Evolutionary conservation across 495 filamentous ascomycete species (phyloP).

Genomic region (Xylaria nigripes): DNA sequence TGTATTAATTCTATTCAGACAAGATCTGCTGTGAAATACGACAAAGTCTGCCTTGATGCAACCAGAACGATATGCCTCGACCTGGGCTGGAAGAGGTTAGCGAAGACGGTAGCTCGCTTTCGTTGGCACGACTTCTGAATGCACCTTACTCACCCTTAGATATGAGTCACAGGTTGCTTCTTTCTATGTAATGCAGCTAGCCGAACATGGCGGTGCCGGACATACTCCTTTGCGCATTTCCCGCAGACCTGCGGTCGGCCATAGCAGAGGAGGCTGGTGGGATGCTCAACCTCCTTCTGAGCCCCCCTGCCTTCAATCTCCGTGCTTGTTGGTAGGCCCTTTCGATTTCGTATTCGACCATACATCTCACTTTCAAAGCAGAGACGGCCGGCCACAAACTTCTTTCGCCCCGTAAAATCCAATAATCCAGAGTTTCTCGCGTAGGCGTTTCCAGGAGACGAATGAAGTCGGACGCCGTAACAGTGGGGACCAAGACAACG

Average conservation of each 20-base stretch:
- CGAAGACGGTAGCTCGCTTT: too few relatives aligned
- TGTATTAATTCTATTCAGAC: too few relatives aligned
- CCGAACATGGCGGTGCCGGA: not conserved
- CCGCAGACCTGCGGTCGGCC: not conserved
- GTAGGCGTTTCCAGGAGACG: slow-evolving; percentile 75
- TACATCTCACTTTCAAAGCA: slow-evolving; percentile 74
- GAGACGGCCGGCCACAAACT: slow-evolving; percentile 90
- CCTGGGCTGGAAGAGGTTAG: too few relatives aligned
- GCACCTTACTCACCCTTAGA: too few relatives aligned
- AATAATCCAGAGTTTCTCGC: slow-evolving; percentile 65
- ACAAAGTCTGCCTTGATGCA: too few relatives aligned
- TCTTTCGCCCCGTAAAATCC: slow-evolving; percentile 76
- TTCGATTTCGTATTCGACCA: slow-evolving; percentile 80
- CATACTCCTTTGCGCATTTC: not conserved
- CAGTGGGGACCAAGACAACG: slow-evolving; percentile 74
- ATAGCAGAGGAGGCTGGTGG: slow-evolving; percentile 3
- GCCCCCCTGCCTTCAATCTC: slow-evolving; percentile 43
- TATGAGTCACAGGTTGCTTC: too few relatives aligned
- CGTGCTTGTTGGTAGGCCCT: slow-evolving; percentile 71
- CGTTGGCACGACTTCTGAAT: too few relatives aligned
- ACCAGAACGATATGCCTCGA: too few relatives aligned
- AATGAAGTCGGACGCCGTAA: slow-evolving; percentile 61
- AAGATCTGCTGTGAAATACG: too few relatives aligned
- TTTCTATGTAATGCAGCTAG: too few relatives aligned
- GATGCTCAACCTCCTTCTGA: slow-evolving; percentile 34